phyloP scores from a whole-genome alignment of 768 basidiomycete species.

The Pisolithus marmoratus region DNA sequence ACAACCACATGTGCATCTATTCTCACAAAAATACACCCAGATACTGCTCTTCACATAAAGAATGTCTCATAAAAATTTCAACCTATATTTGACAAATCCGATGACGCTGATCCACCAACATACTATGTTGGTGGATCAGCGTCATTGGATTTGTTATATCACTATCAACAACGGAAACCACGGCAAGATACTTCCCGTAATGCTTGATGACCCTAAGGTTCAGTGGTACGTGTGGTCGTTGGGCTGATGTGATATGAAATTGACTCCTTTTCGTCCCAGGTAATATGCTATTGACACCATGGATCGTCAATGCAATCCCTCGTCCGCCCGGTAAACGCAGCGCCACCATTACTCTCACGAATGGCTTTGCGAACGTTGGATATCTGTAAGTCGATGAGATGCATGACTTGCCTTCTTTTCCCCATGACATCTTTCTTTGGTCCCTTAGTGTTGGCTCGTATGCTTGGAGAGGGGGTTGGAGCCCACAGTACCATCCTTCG shows the following conservation, averaged over 20 bases:
- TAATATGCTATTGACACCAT: constrained; percentile 43
- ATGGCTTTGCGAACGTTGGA: constrained; percentile 55
- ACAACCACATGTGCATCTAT: constrained; percentile 1
- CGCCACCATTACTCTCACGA: too few relatives aligned
- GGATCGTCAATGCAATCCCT: too few relatives aligned
- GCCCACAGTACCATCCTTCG: constrained; percentile 56
- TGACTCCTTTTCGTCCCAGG: constrained; percentile 19
- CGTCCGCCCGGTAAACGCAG: too few relatives aligned
- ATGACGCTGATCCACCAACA: too few relatives aligned
- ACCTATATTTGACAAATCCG: too few relatives aligned
- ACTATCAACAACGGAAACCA: constrained; percentile 43
- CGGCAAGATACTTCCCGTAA: constrained; percentile 52
- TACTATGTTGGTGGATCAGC: constrained; percentile 58
- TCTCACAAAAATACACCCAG: too few relatives aligned
- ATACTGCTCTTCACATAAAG: neutral
- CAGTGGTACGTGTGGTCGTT: constrained; percentile 24
- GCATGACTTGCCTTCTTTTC: neutral
- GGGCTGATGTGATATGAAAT: neutral
- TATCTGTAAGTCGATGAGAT: constrained; percentile 41
- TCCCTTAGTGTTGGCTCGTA: constrained; percentile 51
- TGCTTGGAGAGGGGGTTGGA: too few relatives aligned
- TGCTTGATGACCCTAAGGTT: constrained; percentile 61
- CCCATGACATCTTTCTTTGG: too few relatives aligned
- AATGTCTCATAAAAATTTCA: too few relatives aligned
- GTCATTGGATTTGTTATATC: constrained; percentile 58